Percentiles rank a stretch among this genome's conserved stretches.
Evolutionary conservation across 371 early-diverging fungal species (phyloP).

Genomic region (Chytridium lagenaria): DNA sequence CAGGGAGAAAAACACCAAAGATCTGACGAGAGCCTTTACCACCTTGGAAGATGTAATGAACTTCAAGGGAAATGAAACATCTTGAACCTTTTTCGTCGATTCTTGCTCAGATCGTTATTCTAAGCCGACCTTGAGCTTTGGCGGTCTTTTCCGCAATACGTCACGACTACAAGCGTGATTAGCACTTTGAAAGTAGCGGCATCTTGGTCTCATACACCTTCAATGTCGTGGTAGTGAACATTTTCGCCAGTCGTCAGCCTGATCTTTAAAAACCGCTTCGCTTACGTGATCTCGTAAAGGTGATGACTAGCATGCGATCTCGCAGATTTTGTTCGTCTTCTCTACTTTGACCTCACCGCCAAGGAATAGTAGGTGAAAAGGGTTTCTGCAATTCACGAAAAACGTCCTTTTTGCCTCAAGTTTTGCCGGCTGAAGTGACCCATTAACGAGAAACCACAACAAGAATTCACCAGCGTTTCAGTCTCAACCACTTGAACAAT

Average conservation of each 20-base stretch:
- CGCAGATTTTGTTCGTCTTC: constrained; percentile 57
- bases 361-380: constrained; percentile 41
- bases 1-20: constrained; percentile 72
- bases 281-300: constrained; percentile 80
- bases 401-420: constrained; percentile 83
- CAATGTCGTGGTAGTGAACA: constrained; percentile 90
- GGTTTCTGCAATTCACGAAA: constrained; percentile 79
- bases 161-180: constrained; percentile 61
- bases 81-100: neutral
- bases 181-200: constrained; percentile 81
- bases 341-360: constrained; percentile 44
- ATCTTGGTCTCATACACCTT: constrained; percentile 93
- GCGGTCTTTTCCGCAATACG: constrained; percentile 24
- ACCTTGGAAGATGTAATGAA: constrained; percentile 76
- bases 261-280: constrained; percentile 75
- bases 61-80: constrained; percentile 47
- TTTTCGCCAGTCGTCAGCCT: constrained; percentile 70
- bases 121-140: constrained; percentile 8
- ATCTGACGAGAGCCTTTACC: constrained; percentile 74
- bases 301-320: constrained; percentile 67
- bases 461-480: constrained; percentile 83
- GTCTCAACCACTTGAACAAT: constrained; percentile 83
- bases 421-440: constrained; percentile 70
- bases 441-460: constrained; percentile 81
- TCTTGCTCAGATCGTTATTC: neutral